Evolutionary conservation across 176 grass and related monocot species (phyloP).

Genomic region (Puya raimondii): DNA sequence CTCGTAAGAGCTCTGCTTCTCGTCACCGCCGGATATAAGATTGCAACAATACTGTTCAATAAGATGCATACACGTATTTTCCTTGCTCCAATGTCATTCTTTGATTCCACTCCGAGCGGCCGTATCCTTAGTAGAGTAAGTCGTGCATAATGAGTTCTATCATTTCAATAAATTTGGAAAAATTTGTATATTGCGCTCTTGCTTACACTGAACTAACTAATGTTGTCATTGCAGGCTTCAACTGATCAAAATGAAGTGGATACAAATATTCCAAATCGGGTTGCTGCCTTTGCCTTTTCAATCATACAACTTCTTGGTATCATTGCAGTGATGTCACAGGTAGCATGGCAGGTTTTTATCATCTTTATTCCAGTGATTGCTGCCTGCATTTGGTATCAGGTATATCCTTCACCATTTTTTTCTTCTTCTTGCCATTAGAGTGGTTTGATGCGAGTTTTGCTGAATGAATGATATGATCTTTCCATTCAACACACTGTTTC

Average conservation of each 20-base stretch:
- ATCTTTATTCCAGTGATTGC: conserved; percentile 62
- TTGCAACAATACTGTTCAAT: conserved; percentile 62
- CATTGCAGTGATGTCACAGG: conserved; percentile 52
- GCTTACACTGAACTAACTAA: conserved; percentile 2
- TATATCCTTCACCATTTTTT: conserved; percentile 17
- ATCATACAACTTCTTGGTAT: conserved; percentile 76
- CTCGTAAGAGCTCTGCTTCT: conserved; percentile 54
- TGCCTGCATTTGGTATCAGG: conserved; percentile 72
- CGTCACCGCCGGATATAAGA: conserved; percentile 60
- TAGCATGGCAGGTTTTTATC: conserved; percentile 45
- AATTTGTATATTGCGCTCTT: background rate
- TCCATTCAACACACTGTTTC: background rate
- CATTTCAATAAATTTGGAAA: conserved; percentile 1
- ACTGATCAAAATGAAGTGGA: conserved; percentile 76
- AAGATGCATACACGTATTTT: conserved; percentile 81
- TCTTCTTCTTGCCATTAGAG: background rate
- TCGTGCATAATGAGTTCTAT: conserved; percentile 7
- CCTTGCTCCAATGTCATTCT: conserved; percentile 85
- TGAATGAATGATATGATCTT: background rate
- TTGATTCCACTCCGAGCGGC: conserved; percentile 76
- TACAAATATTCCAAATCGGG: conserved; percentile 36
- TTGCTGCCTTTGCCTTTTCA: conserved; percentile 45
- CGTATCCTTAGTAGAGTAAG: conserved; percentile 72
- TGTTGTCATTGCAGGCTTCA: conserved; percentile 43
- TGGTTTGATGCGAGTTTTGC: background rate